A percentile compares a stretch with the other conserved stretches of the same genome.
Evolutionary conservation across 805 yeast genomes (phyloP).

Genomic region (Yarrowia sp.): DNA sequence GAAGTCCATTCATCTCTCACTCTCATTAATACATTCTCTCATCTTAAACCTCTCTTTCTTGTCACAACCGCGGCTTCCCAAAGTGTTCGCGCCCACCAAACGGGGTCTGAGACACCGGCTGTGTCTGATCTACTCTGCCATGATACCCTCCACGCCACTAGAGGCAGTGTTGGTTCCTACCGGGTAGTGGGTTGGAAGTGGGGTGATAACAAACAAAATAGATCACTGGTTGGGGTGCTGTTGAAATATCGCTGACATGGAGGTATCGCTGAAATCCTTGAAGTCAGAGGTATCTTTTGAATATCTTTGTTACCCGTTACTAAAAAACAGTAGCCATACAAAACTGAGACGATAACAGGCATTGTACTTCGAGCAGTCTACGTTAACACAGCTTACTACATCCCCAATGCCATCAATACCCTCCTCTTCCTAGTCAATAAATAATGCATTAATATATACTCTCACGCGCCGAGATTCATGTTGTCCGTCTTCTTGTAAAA

Average conservation of each 20-base stretch:
- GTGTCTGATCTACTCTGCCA: background rate
- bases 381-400: too few species aligned
- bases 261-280: background rate
- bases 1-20: too few species aligned
- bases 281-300: background rate
- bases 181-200: background rate
- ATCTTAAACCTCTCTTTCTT: background rate
- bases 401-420: too few species aligned
- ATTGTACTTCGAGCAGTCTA: too few species aligned
- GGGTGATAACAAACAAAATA: background rate
- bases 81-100: constrained; percentile 1
- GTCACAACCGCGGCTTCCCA: constrained; percentile 1
- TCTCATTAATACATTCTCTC: background rate
- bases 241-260: background rate
- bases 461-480: constrained; percentile 24
- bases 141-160: constrained; percentile 17
- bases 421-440: constrained; percentile 1
- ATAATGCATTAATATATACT: background rate
- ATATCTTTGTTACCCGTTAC: too few species aligned
- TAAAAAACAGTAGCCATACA: too few species aligned
- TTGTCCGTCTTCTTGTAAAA: constrained; percentile 31
- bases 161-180: constrained; percentile 1
- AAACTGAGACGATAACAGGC: too few species aligned
- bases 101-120: background rate
- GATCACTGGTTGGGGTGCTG: background rate